Conservation (phyloP, 2,329 filamentous ascomycete genomes). For the Xylariaceae sp. region DNA sequence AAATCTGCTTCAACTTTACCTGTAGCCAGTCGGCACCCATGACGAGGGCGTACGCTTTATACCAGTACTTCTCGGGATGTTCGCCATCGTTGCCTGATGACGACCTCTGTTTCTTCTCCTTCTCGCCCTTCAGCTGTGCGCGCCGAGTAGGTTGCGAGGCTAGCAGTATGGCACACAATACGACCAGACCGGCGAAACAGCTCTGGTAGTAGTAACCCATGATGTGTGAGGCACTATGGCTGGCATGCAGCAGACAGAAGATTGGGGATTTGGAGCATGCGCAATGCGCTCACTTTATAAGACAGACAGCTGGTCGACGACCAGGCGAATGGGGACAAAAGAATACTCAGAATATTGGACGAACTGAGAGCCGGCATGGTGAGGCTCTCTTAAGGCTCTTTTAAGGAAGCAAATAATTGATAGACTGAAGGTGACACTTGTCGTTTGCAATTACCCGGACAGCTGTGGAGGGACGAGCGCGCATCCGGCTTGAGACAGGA, state of each 20-base stretch:
- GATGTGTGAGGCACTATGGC: too few species aligned
- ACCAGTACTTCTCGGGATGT: constrained; percentile 36
- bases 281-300: too few species aligned
- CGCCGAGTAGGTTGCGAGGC: constrained; percentile 23
- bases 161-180: constrained; percentile 20
- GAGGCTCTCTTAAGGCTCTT: too few species aligned
- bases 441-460: constrained; percentile 27
- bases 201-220: constrained; percentile 16
- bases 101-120: constrained; percentile 2
- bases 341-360: too few species aligned
- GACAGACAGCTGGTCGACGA: constrained; percentile 1
- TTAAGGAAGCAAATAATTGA: too few species aligned
- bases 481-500: constrained; percentile 14
- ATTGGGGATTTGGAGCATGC: too few species aligned
- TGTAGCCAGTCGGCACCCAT: constrained; percentile 44
- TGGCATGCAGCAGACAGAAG: too few species aligned
- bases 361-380: too few species aligned
- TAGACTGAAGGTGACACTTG: constrained; percentile 22
- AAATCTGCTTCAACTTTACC: constrained; percentile 18
- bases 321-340: too few species aligned
- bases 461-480: constrained; percentile 15
- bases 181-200: constrained; percentile 19
- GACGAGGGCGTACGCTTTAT: constrained; percentile 39
- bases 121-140: constrained; percentile 14
- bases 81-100: constrained; percentile 19